phyloP scores from a whole-genome alignment of 2,329 filamentous ascomycete species.

The Achaetomium macrosporum region DNA sequence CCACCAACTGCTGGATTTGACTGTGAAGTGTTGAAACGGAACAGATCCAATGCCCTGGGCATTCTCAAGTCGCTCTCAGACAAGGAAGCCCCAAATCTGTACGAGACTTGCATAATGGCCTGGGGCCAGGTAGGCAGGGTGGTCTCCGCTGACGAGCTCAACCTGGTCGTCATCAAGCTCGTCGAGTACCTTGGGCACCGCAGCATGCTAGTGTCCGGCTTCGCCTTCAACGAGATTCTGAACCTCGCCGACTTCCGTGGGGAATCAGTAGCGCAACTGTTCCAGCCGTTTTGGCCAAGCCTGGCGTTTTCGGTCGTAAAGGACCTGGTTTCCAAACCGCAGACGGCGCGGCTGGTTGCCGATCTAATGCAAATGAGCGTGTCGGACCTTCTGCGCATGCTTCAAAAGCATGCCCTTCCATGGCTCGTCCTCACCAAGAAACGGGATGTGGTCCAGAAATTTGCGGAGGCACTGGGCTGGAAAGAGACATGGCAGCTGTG shows the following conservation, averaged over 20 bases:
- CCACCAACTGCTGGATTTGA: slow-evolving; percentile 33
- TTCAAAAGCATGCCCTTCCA: slow-evolving; percentile 78
- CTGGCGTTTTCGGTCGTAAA: slow-evolving; percentile 78
- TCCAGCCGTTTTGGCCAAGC: slow-evolving; percentile 84
- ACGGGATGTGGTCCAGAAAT: slow-evolving; percentile 70
- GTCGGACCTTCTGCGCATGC: slow-evolving; percentile 64
- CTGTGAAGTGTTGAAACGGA: slow-evolving; percentile 47
- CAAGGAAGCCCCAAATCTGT: slow-evolving; percentile 58
- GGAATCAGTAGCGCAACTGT: slow-evolving; percentile 60
- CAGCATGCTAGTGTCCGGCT: slow-evolving; percentile 71
- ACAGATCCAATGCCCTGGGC: slow-evolving; percentile 64
- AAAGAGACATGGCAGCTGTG: slow-evolving; percentile 53
- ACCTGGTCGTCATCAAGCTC: slow-evolving; percentile 75
- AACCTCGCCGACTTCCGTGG: slow-evolving; percentile 62
- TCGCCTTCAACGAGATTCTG: slow-evolving; percentile 77
- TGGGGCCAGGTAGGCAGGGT: slow-evolving; percentile 79
- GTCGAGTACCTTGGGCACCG: slow-evolving; percentile 81
- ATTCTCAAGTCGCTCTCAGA: slow-evolving; percentile 68
- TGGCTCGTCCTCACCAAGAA: slow-evolving; percentile 77
- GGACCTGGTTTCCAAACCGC: slow-evolving; percentile 73
- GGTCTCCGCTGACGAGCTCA: slow-evolving; percentile 75
- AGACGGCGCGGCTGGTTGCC: slow-evolving; percentile 72
- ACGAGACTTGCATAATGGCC: slow-evolving; percentile 79
- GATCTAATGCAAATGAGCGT: slow-evolving; percentile 74
- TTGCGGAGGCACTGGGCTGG: slow-evolving; percentile 72